Base-by-base conservation (phyloP, 2,329 filamentous ascomycete genomes). In the Davidsoniella australis region DNA sequence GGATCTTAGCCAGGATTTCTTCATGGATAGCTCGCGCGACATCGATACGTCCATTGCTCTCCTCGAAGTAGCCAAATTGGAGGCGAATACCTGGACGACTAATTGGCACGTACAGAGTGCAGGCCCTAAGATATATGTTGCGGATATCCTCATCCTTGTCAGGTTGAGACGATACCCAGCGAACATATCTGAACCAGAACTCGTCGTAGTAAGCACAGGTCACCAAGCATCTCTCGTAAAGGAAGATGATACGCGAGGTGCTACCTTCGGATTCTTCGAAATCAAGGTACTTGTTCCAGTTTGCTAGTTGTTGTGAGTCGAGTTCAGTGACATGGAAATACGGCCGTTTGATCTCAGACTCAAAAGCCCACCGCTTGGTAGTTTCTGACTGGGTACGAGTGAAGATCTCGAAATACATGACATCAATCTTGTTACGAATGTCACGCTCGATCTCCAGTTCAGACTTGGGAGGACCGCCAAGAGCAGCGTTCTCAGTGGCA, bases 291-390 rank as follows among this genome's bases (percentile, higher is more conserved):
- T 94, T 94, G 58, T 84, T 78, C 91, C 91, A 98, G 64, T 94
- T 95, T 37, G 68, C 71, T 16, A 98, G 67, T 60, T 98, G 86
- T 7, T 76, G 67, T 53, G 91, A 80, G 57, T 95, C 88, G 7
- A 98, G 73, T 60, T 94, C 85, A 1, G 86, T 94, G 26, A 95
- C 86, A 60, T 95, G 89, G 67, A 95, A 98, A 63, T 96, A 98
- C 0, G 87, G 87, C 1, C 91, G 79, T 68, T 95, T 96, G 59
- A 96, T 84, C 62, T 93, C 86, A 0, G 85, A 82, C 61, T 98
- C 91, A 57, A 85, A 96, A 0, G 84, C 87, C 88, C 89, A 96
- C 54, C 91, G 79, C 66, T 91, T 94, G 1, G 79, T 86, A 0
- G 87, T 91, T 65, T 96, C 89, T 6, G 77, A 75, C 60, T 95